Conservation (phyloP, 768 basidiomycete genomes). For the Kwoniella dejecticola region DNA sequence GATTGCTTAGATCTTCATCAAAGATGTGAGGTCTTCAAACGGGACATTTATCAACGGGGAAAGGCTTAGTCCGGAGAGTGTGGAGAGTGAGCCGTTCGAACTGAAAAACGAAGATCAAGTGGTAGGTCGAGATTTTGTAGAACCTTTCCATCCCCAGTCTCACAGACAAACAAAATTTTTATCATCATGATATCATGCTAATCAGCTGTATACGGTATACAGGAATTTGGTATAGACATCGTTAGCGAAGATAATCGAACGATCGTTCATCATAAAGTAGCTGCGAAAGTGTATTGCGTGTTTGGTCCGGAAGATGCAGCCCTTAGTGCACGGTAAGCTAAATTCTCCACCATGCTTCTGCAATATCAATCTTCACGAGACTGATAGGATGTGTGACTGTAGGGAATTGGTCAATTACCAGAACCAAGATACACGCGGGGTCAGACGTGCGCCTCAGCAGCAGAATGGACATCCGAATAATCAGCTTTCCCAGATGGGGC, state of each 20-base stretch:
- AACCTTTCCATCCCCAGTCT: not conserved
- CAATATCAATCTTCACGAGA: too few relatives aligned
- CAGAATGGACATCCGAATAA: slow-evolving; percentile 19
- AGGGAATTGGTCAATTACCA: slow-evolving; percentile 49
- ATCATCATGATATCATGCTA: too few relatives aligned
- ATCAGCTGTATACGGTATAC: too few relatives aligned
- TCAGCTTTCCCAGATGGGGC: slow-evolving; percentile 21
- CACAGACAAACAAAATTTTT: too few relatives aligned
- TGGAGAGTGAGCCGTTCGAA: slow-evolving; percentile 89
- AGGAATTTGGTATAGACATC: slow-evolving; percentile 99
- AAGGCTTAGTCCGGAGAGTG: slow-evolving; percentile 80
- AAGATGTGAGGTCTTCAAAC: slow-evolving; percentile 96
- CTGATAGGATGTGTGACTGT: not conserved
- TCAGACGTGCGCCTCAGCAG: slow-evolving; percentile 15
- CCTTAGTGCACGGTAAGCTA: slow-evolving; percentile 46
- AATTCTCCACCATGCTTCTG: too few relatives aligned
- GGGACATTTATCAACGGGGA: slow-evolving; percentile 98
- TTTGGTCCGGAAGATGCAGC: slow-evolving; percentile 78
- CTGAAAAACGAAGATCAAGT: slow-evolving; percentile 94
- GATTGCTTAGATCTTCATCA: slow-evolving; percentile 82
- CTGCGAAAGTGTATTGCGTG: slow-evolving; percentile 87
- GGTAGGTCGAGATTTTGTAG: slow-evolving; percentile 62
- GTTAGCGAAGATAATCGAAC: slow-evolving; percentile 98
- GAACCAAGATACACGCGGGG: slow-evolving; percentile 37
- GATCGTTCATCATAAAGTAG: slow-evolving; percentile 97